Conservation (phyloP, 192 early-diverging fungal species). For the Funneliformis geosporum region DNA sequence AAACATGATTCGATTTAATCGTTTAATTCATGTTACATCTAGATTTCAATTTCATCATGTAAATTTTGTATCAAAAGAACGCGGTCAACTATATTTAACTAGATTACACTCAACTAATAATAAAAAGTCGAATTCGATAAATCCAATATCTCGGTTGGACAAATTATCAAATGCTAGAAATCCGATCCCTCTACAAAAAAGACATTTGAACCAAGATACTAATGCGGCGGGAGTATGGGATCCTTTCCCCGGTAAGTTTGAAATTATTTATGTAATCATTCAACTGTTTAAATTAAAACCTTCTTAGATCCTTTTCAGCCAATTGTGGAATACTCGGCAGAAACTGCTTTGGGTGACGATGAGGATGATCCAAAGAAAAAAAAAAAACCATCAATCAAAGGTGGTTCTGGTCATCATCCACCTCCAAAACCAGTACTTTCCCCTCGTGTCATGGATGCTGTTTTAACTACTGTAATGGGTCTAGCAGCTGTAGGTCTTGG, state of each 20-base stretch:
- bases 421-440: neutral
- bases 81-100: neutral
- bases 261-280: neutral
- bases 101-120: neutral
- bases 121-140: neutral
- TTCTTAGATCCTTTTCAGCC: constrained; percentile 32
- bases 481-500: constrained; percentile 32
- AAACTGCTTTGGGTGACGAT: constrained; percentile 31
- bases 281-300: neutral
- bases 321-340: constrained; percentile 31
- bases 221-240: constrained; percentile 35
- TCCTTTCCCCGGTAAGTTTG: constrained; percentile 29
- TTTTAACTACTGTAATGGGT: constrained; percentile 32
- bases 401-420: neutral
- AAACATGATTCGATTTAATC: neutral
- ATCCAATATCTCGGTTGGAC: neutral
- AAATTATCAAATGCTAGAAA: neutral
- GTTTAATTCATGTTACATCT: neutral
- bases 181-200: neutral
- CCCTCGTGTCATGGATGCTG: constrained; percentile 34
- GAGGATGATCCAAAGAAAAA: neutral
- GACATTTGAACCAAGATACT: constrained; percentile 33
- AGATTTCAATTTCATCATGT: neutral
- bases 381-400: neutral
- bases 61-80: neutral